These are phyloP conservation scores for Fraxinus dipetala DNA, from an alignment of 305 asterid genomes.

Conservation along the genomic window DNA sequence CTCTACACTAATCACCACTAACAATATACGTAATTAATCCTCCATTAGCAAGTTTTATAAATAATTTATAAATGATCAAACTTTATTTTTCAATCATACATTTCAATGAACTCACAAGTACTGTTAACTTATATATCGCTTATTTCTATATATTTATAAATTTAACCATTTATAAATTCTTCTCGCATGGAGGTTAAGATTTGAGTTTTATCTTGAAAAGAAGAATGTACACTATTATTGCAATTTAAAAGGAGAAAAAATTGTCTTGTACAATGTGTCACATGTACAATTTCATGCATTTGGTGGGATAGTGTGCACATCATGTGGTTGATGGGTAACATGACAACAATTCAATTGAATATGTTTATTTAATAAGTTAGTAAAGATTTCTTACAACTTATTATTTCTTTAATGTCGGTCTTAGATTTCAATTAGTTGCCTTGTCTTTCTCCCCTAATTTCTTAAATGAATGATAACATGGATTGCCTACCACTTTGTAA, in stretches of 20 bases:
- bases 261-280: background rate
- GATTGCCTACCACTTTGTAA: constrained; percentile 24
- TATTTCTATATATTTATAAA: background rate
- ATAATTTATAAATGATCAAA: too few relatives aligned
- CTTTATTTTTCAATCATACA: too few relatives aligned
- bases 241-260: background rate
- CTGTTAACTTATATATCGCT: background rate
- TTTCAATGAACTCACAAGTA: background rate
- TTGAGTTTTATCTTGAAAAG: background rate
- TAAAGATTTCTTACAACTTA: constrained; percentile 31
- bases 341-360: constrained; percentile 24
- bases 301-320: background rate
- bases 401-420: constrained; percentile 28
- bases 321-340: constrained; percentile 40
- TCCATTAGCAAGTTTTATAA: too few relatives aligned
- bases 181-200: background rate
- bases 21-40: background rate
- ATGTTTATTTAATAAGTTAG: constrained; percentile 6
- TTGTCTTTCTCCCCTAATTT: constrained; percentile 29
- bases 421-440: constrained; percentile 32
- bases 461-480: constrained; percentile 18
- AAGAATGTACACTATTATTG: background rate
- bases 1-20: too few relatives aligned
- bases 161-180: background rate
- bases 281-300: background rate